Evolutionary conservation across 2,329 filamentous ascomycete species (phyloP), one percentile per base, ranked within the genome.

Genomic region (Scopulariopsis brevicaulis): DNA sequence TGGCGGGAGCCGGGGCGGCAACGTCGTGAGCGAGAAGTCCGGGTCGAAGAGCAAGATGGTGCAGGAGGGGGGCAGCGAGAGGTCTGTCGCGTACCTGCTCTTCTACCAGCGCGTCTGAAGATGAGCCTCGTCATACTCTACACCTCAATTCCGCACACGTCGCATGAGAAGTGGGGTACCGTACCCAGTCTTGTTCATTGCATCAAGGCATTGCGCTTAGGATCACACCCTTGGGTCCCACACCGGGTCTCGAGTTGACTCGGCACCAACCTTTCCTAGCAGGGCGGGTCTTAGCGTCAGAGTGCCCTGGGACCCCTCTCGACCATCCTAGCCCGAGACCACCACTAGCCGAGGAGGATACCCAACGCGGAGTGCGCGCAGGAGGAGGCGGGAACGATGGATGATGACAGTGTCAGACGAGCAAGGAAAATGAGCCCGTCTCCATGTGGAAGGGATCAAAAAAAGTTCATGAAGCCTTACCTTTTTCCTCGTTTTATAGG

Each of bases 31-130:
- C 65, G 87, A 62, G 71, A 74, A 60, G 55, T 32, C 57, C 8
- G 55, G 76, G 66, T 73, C 75, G 72, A 79, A 82, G 75, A 63
- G 77, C 66, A 78, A 82, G 73, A 71, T 83, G 71, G 62, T 76
- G 69, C 78, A 83, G 70, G 84, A 85, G 65, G 82, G 74, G 63
- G 81, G 89, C 68, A 90, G 90, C 72, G 93, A 97, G 71, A 96
- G 93, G 78, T 96, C 96, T 78, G 93, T 96, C 59, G 94, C 94
- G 4, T 99, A 99, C 73, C 83, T 99, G 63, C 75, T 99, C 67
- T 96, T 99, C 74, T 99, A 99, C 71, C 87, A 96, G 75, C 84
- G 84, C 66, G 82, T 94, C 60, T 82, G 63, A 67, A 55, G 22
- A 53, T 59, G 35, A 43, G 43, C 15, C 15, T 46, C 40, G 15